Evolutionary conservation across 164 flowering plant genomes (phyloP).

Genomic region (Litsea cubeba): DNA sequence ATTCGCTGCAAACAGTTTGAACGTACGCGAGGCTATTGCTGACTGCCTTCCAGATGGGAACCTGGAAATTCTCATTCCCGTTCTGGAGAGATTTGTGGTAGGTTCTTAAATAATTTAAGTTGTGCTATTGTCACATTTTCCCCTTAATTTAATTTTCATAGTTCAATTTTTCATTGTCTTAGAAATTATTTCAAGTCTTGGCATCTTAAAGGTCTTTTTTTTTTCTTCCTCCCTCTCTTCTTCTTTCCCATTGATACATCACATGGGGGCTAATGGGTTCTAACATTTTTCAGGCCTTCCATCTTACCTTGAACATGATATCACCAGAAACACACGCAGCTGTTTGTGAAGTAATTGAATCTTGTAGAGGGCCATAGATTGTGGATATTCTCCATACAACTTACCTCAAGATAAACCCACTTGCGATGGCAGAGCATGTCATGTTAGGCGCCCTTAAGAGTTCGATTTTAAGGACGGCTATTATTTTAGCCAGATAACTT

Average conservation of each 20-base stretch:
- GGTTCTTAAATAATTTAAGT: conserved; percentile 10
- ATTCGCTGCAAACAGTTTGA: conserved; percentile 35
- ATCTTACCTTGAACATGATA: conserved; percentile 82
- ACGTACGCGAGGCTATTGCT: conserved; percentile 64
- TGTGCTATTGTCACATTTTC: too few relatives aligned
- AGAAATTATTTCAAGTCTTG: not conserved
- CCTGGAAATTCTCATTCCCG: conserved; percentile 76
- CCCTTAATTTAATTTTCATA: too few relatives aligned
- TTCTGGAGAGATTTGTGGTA: conserved; percentile 97
- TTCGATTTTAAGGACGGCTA: too few relatives aligned
- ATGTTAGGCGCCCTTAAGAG: too few relatives aligned
- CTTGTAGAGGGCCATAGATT: conserved; percentile 47
- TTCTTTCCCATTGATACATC: not conserved
- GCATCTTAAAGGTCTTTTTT: not conserved
- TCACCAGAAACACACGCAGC: conserved; percentile 78
- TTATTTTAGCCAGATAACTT: too few relatives aligned
- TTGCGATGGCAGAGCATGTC: too few relatives aligned
- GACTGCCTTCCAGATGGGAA: conserved; percentile 64
- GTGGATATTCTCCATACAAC: conserved; percentile 1
- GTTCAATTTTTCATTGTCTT: not conserved
- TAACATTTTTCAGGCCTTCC: conserved; percentile 61
- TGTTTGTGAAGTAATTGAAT: conserved; percentile 89
- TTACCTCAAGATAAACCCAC: not conserved
- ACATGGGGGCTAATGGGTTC: not conserved
- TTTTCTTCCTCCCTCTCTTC: not conserved